Conservation (phyloP, 2,329 filamentous ascomycete genomes). For the Calonectria multiphialidica region DNA sequence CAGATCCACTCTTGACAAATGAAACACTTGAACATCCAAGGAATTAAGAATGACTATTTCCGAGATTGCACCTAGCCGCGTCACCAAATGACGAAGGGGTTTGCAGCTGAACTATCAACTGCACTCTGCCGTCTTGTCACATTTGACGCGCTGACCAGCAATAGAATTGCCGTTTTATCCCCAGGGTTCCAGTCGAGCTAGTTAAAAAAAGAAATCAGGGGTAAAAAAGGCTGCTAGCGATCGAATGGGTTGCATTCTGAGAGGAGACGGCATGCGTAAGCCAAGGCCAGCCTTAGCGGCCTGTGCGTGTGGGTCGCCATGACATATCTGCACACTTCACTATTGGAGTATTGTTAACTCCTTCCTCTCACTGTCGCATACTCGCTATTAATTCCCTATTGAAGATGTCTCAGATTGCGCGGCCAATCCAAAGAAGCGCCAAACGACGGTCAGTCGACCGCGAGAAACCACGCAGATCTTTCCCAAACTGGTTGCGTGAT, state of each 20-base stretch:
- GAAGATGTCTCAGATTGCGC: not conserved
- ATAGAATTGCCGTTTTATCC: not conserved
- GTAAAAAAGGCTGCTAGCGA: not conserved
- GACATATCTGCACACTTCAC: not conserved
- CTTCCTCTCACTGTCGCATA: not conserved
- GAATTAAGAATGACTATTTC: not conserved
- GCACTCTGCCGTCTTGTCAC: not conserved
- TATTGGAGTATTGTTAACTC: too few species aligned
- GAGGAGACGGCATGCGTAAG: slow-evolving; percentile 5
- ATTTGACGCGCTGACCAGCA: not conserved
- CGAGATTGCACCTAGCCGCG: not conserved
- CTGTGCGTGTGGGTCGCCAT: not conserved
- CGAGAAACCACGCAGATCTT: not conserved
- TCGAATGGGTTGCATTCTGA: not conserved
- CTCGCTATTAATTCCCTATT: not conserved
- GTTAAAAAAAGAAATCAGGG: not conserved
- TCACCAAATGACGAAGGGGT: not conserved
- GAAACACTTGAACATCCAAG: not conserved
- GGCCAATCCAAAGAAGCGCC: not conserved
- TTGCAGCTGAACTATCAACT: not conserved
- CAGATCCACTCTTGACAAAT: not conserved
- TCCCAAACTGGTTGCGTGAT: not conserved
- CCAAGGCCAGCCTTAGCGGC: not conserved
- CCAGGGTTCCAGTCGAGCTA: not conserved
- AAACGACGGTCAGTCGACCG: not conserved